A percentile compares a stretch with the other conserved stretches of the same genome.
phyloP scores from a whole-genome alignment of 495 filamentous ascomycete species.

The Annulohypoxylon nitens region DNA sequence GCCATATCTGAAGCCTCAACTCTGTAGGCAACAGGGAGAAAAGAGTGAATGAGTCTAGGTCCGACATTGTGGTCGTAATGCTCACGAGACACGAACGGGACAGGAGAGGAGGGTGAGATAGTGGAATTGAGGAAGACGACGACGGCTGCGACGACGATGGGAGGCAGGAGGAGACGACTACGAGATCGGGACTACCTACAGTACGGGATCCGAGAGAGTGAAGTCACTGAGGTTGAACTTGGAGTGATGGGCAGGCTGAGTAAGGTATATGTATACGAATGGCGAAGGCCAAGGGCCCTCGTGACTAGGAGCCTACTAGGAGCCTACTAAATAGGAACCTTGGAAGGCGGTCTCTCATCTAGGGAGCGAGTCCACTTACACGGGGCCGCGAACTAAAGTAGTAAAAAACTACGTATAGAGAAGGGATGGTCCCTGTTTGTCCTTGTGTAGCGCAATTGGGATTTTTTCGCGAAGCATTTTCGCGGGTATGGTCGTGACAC shows the following conservation, averaged over 20 bases:
- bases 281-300: constrained; percentile 23
- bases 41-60: constrained; percentile 51
- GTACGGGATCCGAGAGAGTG: constrained; percentile 19
- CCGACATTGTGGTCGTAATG: constrained; percentile 25
- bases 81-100: constrained; percentile 25
- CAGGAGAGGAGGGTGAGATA: neutral
- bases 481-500: constrained; percentile 9
- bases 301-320: constrained; percentile 8
- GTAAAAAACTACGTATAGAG: constrained; percentile 26
- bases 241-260: constrained; percentile 12
- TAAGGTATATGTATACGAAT: constrained; percentile 32
- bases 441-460: constrained; percentile 27
- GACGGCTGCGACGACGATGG: constrained; percentile 6
- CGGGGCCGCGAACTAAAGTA: constrained; percentile 23
- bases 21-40: constrained; percentile 62
- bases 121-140: neutral
- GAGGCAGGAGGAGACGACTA: constrained; percentile 11
- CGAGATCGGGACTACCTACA: constrained; percentile 24
- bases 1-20: constrained; percentile 66
- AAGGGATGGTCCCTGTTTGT: constrained; percentile 41
- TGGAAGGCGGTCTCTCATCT: constrained; percentile 13
- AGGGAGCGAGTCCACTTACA: constrained; percentile 32
- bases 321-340: too few relatives aligned
- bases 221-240: constrained; percentile 9
- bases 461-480: constrained; percentile 20